Evolutionary conservation across 2,329 filamentous ascomycete genomes (phyloP).

Genomic region (Exophiala oligosperma): DNA sequence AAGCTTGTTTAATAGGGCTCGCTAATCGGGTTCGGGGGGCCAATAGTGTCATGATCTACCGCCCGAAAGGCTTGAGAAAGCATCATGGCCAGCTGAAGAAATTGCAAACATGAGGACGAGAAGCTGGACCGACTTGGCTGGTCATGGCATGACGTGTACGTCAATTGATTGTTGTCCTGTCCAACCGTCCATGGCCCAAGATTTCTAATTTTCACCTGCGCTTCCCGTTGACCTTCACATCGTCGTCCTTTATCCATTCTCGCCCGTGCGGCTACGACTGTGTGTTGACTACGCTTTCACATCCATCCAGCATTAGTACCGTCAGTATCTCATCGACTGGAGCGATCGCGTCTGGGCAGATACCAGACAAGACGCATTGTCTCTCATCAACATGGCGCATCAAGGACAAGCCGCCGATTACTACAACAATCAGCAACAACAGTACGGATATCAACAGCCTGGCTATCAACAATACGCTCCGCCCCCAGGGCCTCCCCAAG

Average conservation of each 20-base stretch:
- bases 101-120: background rate
- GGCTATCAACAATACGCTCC: slow-evolving; percentile 21
- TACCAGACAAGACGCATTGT: background rate
- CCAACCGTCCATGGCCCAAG: background rate
- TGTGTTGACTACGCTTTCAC: no score
- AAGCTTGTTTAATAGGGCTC: background rate
- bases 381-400: slow-evolving; percentile 21
- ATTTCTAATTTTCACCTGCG: background rate
- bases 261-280: background rate
- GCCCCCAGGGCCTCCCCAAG: slow-evolving; percentile 19
- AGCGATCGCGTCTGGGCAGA: background rate
- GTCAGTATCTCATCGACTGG: no score
- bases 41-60: background rate
- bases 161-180: background rate
- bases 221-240: background rate
- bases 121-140: background rate
- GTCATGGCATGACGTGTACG: background rate
- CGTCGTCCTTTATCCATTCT: background rate
- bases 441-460: slow-evolving; percentile 19
- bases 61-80: background rate
- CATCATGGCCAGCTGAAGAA: slow-evolving; percentile 1
- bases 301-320: no score
- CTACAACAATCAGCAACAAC: slow-evolving; percentile 24
- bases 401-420: slow-evolving; percentile 30
- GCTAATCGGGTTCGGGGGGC: background rate